A percentile compares a stretch with the other conserved stretches of the same genome.
phyloP scores from a whole-genome alignment of 2,329 filamentous ascomycete species.

The Monilinia fructigena region DNA sequence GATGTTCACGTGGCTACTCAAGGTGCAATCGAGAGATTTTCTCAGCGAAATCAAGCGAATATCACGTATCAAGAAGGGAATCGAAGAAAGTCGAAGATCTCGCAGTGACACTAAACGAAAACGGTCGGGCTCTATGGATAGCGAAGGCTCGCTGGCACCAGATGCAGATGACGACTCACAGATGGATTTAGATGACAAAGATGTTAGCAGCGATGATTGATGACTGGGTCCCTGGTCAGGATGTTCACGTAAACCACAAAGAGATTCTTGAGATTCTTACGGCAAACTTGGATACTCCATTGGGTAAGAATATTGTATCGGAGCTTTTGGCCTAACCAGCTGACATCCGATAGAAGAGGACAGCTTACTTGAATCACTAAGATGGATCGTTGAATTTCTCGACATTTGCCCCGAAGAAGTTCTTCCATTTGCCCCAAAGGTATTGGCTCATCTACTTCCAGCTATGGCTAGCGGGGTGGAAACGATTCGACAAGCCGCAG shows the following conservation, averaged over 20 bases:
- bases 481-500: slow-evolving; percentile 82
- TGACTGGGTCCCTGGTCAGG: slow-evolving; percentile 96
- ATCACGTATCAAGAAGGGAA: slow-evolving; percentile 84
- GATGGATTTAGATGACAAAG: slow-evolving; percentile 55
- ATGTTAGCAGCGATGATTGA: slow-evolving; percentile 65
- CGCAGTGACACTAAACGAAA: slow-evolving; percentile 62
- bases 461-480: slow-evolving; percentile 92
- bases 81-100: slow-evolving; percentile 79
- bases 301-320: slow-evolving; percentile 52
- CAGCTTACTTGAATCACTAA: slow-evolving; percentile 82
- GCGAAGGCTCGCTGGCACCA: slow-evolving; percentile 49
- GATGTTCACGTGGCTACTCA: slow-evolving; percentile 97
- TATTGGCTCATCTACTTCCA: slow-evolving; percentile 87
- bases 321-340: slow-evolving; percentile 3
- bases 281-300: slow-evolving; percentile 78
- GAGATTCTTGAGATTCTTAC: slow-evolving; percentile 91
- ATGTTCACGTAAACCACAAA: slow-evolving; percentile 90
- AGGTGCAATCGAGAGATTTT: slow-evolving; percentile 85
- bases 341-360: slow-evolving; percentile 67
- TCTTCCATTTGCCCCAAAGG: slow-evolving; percentile 86
- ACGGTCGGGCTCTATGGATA: slow-evolving; percentile 68
- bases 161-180: slow-evolving; percentile 62
- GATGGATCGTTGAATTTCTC: slow-evolving; percentile 95
- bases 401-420: slow-evolving; percentile 98
- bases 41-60: slow-evolving; percentile 93